Evolutionary conservation across 257 asterid genomes (phyloP), one percentile per base, ranked within the genome.

Genomic region (Ocimum tenuiflorum): DNA sequence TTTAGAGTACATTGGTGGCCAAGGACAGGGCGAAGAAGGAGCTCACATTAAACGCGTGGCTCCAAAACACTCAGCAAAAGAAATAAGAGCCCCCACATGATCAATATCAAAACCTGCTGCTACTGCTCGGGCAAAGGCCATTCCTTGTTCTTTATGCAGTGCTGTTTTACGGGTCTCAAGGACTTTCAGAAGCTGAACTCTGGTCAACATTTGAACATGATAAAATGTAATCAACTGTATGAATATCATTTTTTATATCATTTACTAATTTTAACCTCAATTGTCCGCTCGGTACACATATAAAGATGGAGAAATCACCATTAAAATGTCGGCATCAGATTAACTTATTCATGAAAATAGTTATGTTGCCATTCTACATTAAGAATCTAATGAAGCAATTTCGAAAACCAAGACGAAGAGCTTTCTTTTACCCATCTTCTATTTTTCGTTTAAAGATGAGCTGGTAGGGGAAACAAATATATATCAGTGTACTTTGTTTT

Each of bases 41-140:
- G 45, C 86, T 88, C 69, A 88, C 99, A 78, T 73, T 73, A 94
- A 79, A 27, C 99, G 97, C 42, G 60, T 18, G 53, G 99, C 99
- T 68, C 97, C 97, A 76, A 94, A 90, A 79, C 91, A 83, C 67
- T 86, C 86, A 23, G 97, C 85, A 79, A 94, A 94, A 67, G 95
- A 86, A 49, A 88, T 73, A 46, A 94, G 91, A 41, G 79, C 81
- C 10, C 73, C 61, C 80, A 94, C 77, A 72, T 77, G 73, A 67
- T 88, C 96, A 69, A 94, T 77, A 63, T 83, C 88, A 81, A 87
- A 94, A 72, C 99, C 94, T 74, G 96, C 96, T 71, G 97, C 99
- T 49, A 83, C 91, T 61, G 99, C 96, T 76, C 96, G 95, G 60
- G 97, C 97, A 78, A 94, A 94, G 56, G 99, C 96, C 99, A 94